These are phyloP conservation scores for Fusarium pseudograminearum DNA, from an alignment of 2,329 filamentous ascomycete genomes.

Conservation along the genomic window DNA sequence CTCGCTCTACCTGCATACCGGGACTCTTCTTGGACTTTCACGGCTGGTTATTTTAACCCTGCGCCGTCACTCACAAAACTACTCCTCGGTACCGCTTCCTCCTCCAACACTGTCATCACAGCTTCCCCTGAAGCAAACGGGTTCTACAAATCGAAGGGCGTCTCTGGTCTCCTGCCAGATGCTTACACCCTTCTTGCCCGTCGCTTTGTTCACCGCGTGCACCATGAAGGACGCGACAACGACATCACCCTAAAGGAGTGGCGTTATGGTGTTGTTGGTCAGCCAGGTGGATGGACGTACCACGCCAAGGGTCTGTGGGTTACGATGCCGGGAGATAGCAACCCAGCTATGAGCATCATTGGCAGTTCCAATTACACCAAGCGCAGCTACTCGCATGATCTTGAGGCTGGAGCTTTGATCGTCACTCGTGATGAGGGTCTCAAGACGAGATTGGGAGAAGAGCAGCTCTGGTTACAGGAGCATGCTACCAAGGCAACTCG, in stretches of 20 bases:
- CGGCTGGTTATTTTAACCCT: constrained; percentile 98
- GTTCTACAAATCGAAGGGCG: constrained; percentile 88
- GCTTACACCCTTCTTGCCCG: constrained; percentile 92
- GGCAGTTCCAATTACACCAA: constrained; percentile 97
- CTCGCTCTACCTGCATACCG: constrained; percentile 73
- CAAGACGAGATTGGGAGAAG: constrained; percentile 78
- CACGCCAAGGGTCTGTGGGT: constrained; percentile 98
- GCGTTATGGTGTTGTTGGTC: constrained; percentile 82
- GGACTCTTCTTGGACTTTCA: constrained; percentile 91
- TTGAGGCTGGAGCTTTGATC: constrained; percentile 89
- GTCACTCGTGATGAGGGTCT: constrained; percentile 81
- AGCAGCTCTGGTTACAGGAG: constrained; percentile 83
- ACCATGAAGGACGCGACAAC: constrained; percentile 60
- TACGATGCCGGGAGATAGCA: constrained; percentile 72
- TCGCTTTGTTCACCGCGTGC: constrained; percentile 76
- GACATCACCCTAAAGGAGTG: constrained; percentile 86
- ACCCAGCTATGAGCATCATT: constrained; percentile 83
- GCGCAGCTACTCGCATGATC: constrained; percentile 89
- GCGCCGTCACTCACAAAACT: constrained; percentile 84
- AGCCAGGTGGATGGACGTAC: constrained; percentile 93
- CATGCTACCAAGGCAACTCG: constrained; percentile 76
- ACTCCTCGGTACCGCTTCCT: constrained; percentile 78
- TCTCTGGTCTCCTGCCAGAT: constrained; percentile 89
- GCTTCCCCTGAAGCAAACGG: constrained; percentile 95
- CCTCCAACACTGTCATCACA: constrained; percentile 85